Conservation (phyloP, 2,329 filamentous ascomycete genomes). For the Graphilbum fragrans region DNA sequence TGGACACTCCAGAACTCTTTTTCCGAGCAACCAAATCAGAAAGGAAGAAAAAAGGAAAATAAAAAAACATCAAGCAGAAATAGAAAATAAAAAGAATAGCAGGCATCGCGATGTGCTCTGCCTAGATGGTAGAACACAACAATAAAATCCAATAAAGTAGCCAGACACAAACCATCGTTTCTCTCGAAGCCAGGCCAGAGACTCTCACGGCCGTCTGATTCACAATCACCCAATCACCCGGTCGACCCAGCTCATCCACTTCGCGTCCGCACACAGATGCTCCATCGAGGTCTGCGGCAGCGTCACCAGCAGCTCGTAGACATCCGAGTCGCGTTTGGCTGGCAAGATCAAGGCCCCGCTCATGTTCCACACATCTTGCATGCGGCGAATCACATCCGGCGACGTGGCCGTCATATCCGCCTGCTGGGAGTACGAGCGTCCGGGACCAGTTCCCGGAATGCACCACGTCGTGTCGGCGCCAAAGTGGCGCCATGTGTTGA, state of each 20-base stretch:
- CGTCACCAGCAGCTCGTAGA: conserved; percentile 19
- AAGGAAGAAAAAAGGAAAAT: background rate
- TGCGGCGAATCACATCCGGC: conserved; percentile 19
- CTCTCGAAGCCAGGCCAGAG: no score
- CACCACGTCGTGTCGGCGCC: conserved; percentile 27
- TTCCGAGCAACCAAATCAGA: background rate
- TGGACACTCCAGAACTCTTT: no score
- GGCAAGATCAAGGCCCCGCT: conserved; percentile 21
- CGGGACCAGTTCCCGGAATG: conserved; percentile 14
- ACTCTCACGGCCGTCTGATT: no score
- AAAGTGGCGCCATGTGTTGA: conserved; percentile 33
- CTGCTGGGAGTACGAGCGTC: background rate
- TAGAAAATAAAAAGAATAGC: no score
- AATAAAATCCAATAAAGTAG: background rate
- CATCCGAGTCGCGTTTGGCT: conserved; percentile 11
- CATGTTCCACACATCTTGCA: conserved; percentile 17
- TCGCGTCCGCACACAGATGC: conserved; percentile 12
- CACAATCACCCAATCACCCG: conserved; percentile 7
- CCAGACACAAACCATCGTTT: background rate
- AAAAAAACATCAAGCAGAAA: background rate
- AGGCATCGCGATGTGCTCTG: no score
- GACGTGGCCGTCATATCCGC: conserved; percentile 1
- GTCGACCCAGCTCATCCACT: conserved; percentile 18
- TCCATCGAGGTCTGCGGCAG: conserved; percentile 18
- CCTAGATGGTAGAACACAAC: no score